Base-by-base conservation (phyloP, 257 asterid species). In the Penstemon davidsonii region DNA sequence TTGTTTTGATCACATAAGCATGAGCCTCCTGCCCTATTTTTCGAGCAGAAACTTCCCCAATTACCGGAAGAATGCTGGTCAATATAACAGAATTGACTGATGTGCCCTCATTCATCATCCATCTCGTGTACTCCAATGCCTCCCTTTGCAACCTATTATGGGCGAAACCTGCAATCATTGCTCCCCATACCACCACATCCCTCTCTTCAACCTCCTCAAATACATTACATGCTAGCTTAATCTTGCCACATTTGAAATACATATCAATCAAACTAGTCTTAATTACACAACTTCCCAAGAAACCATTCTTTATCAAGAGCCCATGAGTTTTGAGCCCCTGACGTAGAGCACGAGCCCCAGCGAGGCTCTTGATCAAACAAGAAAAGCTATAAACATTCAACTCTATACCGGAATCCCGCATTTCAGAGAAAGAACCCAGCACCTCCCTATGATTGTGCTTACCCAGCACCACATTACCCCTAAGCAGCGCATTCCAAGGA, bases 401-500 rank as follows among this genome's bases (percentile, higher is more conserved):
- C 46, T 88, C 91, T 61, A 93, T 84, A n/a, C 91, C 92, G n/a
- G 79, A 69, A 50, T 73, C 82, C 61, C 93, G 70, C 99, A 91
- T 93, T 69, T 87, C 92, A 15, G 64, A 73, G 69, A 88, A 87
- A 0, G 92, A 79, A 46, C 66, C 79, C 73, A 85, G 57, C 8
- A 83, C 84, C 18, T 88, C 92, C 3, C 61, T 64, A 74, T 85
- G 66, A 18, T 77, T 83, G 7, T 82, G 82, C 60, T 81, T 78
- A 44, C 99, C 99, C 80, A 78, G 39, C 54, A 90, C 64, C 63
- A 93, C 96, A 73, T 80, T 88, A 4, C 99, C 99, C 87, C 96
- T 84, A 44, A 90, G 97, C 74, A 90, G 78, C 1, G 97, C 99
- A 50, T 93, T 93, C 97, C 99, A 93, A 8, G 97, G 89, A 52